Evolutionary conservation across 805 yeast genomes (phyloP), one percentile per base, ranked within the genome.

Genomic region (Cyberlindnera mrakii): DNA sequence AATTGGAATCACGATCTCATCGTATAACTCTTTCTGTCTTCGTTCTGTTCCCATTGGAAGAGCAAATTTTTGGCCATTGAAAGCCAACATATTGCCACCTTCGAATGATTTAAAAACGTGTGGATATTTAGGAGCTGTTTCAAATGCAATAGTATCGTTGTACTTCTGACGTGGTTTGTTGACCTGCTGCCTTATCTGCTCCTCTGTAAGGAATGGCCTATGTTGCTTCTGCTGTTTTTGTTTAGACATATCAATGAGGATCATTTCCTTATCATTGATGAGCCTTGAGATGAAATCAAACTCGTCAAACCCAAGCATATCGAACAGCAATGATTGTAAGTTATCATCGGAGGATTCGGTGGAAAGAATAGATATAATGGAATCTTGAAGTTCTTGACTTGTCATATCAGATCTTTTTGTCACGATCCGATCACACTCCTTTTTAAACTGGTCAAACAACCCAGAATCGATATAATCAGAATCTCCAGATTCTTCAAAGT

Each of bases 11-110:
- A 76, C 64, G 15, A 93, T 78, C 55, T 91, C 95, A 58, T 93
- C 99, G 55, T 82, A 77, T 1, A 72, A 67, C 16, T 82, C 79
- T 49, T 64, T 73, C 2, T 79, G 71, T 34, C 68, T 72, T 51
- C 91, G 69, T 1, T 82, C 78, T 0, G 96, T 82, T 0, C 97
- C 97, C 3, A 67, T 64, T 0, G 99, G 99, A 11, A 93, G 68
- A 1, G 82, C 68, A 54, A 80, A 85, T 55, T 82, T 84, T 47
- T 83, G 84, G 1, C 97, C 97, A 6, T 87, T 77, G 36, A 87
- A 75, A 0, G 90, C 80, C n/a, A 87, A 60, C 29, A 81, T 79
- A 35, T 77, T 78, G 6, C 85, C 81, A 0, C 82, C 78, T 35
- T 79, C 87, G 40, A 75, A 77, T 35, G 82, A 68, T 49, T 85